Conservation (phyloP, 768 basidiomycete genomes). For the Tricholoma hemisulphureum region DNA sequence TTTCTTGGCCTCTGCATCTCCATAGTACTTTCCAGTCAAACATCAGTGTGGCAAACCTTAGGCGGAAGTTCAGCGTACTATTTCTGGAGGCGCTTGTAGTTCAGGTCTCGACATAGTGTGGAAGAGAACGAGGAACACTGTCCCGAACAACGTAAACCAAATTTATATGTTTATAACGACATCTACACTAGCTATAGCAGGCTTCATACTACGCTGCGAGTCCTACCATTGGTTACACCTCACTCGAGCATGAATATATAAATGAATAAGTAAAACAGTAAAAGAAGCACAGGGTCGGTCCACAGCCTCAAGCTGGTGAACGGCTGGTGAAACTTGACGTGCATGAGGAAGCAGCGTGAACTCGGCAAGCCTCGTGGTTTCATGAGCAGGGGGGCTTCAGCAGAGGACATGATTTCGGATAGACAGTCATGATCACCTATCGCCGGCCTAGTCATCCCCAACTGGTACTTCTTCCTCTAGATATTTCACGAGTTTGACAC, state of each 20-base stretch:
- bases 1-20: constrained; percentile 91
- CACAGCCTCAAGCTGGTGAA: no score
- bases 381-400: not conserved
- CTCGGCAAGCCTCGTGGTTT: not conserved
- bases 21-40: constrained; percentile 75
- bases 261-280: not conserved
- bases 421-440: not conserved
- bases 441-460: constrained; percentile 73
- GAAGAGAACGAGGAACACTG: no score
- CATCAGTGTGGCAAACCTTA: constrained; percentile 1
- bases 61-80: constrained; percentile 51
- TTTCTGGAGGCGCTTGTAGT: constrained; percentile 84
- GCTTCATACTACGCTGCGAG: no score
- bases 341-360: not conserved
- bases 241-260: not conserved
- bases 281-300: not conserved
- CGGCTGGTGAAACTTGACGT: not conserved
- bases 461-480: constrained; percentile 95
- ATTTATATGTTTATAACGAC: no score
- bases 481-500: constrained; percentile 86
- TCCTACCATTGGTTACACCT: no score
- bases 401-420: not conserved
- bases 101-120: constrained; percentile 79
- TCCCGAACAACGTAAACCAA: no score
- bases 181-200: no score